These are phyloP conservation scores for Aspergillus luchuensis DNA, from an alignment of 2,329 filamentous ascomycete genomes.

Conservation along the genomic window DNA sequence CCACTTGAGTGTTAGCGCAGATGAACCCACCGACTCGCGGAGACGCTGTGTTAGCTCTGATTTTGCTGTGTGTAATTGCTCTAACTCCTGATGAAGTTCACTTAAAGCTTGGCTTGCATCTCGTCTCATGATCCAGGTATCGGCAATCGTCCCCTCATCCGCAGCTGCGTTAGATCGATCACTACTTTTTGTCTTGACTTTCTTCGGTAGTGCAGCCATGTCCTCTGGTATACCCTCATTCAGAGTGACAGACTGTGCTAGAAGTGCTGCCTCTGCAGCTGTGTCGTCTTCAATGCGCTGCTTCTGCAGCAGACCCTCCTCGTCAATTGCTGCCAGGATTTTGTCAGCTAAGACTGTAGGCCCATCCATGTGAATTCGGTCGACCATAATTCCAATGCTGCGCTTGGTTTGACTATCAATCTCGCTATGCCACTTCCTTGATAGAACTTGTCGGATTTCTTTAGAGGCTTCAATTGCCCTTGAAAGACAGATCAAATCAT, in stretches of 20 bases:
- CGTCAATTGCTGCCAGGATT: constrained; percentile 82
- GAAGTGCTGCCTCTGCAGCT: constrained; percentile 67
- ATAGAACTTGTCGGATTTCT: constrained; percentile 55
- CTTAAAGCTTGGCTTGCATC: constrained; percentile 67
- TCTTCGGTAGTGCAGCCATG: constrained; percentile 58
- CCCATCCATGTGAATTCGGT: constrained; percentile 55
- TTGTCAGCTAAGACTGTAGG: constrained; percentile 68
- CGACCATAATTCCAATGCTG: constrained; percentile 34
- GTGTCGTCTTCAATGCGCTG: constrained; percentile 76
- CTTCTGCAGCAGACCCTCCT: constrained; percentile 81
- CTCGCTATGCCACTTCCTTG: constrained; percentile 23
- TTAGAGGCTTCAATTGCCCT: constrained; percentile 76
- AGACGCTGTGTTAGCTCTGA: constrained; percentile 61
- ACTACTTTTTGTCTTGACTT: constrained; percentile 34
- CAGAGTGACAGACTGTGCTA: constrained; percentile 71
- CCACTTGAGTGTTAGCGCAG: constrained; percentile 78
- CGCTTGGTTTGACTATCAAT: constrained; percentile 25
- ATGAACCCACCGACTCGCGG: constrained; percentile 60
- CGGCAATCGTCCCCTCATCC: constrained; percentile 45
- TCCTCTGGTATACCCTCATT: constrained; percentile 65
- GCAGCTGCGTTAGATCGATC: constrained; percentile 31
- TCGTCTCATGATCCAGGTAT: constrained; percentile 65
- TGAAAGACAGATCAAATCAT: constrained; percentile 82
- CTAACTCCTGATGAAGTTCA: constrained; percentile 69
- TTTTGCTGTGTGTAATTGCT: constrained; percentile 63